phyloP scores from a whole-genome alignment of 441 rosid species.

The Dalechampia spathulata region DNA sequence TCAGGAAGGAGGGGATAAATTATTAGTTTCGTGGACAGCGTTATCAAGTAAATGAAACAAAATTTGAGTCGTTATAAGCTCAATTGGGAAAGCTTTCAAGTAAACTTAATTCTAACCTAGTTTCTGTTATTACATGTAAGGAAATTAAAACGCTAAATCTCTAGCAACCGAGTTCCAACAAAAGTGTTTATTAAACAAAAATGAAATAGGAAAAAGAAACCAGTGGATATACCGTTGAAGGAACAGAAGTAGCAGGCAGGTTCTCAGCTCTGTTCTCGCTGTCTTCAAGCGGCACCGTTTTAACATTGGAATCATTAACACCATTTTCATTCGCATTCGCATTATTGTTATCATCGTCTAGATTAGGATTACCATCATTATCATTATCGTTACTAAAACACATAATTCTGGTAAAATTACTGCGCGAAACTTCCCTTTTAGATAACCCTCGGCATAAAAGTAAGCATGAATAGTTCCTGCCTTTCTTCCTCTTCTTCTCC shows the following conservation, averaged over 20 bases:
- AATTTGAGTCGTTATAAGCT: too few species aligned
- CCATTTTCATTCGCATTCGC: slow-evolving; percentile 5
- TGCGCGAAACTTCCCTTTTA: slow-evolving; percentile 8
- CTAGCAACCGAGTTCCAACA: too few species aligned
- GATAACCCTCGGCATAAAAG: slow-evolving; percentile 15
- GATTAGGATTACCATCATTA: slow-evolving; percentile 4
- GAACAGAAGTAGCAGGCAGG: slow-evolving; percentile 32
- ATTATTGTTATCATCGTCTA: slow-evolving; percentile 18
- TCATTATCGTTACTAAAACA: slow-evolving; percentile 37
- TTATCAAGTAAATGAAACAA: too few species aligned
- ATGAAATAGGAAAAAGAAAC: background rate
- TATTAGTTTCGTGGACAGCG: too few species aligned
- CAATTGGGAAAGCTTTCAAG: too few species aligned
- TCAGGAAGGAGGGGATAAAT: too few species aligned
- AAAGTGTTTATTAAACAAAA: too few species aligned
- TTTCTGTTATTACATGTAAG: too few species aligned
- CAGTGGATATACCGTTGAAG: slow-evolving; percentile 45
- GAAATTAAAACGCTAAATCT: too few species aligned
- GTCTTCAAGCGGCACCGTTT: slow-evolving; percentile 42
- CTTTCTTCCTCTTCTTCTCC: too few species aligned
- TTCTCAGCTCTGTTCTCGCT: slow-evolving; percentile 39
- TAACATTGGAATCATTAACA: slow-evolving; percentile 35
- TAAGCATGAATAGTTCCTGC: slow-evolving; percentile 19
- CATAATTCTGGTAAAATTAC: slow-evolving; percentile 24
- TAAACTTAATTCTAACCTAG: too few species aligned